These are phyloP conservation scores for Citrus inodora DNA, from an alignment of 345 rosid genomes.

Conservation along the genomic window DNA sequence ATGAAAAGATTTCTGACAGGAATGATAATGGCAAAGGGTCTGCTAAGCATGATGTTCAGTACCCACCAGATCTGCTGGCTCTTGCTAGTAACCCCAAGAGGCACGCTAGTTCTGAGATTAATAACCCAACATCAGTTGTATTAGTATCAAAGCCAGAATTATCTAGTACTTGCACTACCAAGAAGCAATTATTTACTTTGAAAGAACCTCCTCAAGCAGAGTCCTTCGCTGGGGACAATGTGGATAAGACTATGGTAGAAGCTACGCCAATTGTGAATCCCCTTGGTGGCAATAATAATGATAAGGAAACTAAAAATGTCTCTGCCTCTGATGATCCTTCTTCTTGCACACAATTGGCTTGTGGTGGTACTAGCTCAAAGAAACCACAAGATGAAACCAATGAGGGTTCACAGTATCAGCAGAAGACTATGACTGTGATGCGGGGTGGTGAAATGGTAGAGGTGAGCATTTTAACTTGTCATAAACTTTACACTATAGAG, in stretches of 20 bases:
- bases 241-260: constrained; percentile 10
- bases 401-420: constrained; percentile 55
- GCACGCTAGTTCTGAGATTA: constrained; percentile 20
- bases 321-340: constrained; percentile 24
- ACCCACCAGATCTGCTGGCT: constrained; percentile 18
- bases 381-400: constrained; percentile 38
- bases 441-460: constrained; percentile 83
- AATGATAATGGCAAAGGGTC: constrained; percentile 24
- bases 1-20: constrained; percentile 13
- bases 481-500: not conserved
- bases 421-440: constrained; percentile 86
- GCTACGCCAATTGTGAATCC: constrained; percentile 9
- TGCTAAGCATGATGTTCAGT: constrained; percentile 16
- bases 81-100: constrained; percentile 17
- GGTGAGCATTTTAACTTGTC: constrained; percentile 36
- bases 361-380: constrained; percentile 24
- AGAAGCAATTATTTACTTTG: constrained; percentile 8
- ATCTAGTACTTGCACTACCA: constrained; percentile 10
- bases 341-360: constrained; percentile 17
- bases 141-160: constrained; percentile 35
- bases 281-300: constrained; percentile 6
- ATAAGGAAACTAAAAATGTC: constrained; percentile 17
- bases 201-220: constrained; percentile 26
- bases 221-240: constrained; percentile 4
- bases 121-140: constrained; percentile 33